These are phyloP conservation scores for Przewalskia tangutica DNA, from an alignment of 257 asterid genomes.

Conservation along the genomic window DNA sequence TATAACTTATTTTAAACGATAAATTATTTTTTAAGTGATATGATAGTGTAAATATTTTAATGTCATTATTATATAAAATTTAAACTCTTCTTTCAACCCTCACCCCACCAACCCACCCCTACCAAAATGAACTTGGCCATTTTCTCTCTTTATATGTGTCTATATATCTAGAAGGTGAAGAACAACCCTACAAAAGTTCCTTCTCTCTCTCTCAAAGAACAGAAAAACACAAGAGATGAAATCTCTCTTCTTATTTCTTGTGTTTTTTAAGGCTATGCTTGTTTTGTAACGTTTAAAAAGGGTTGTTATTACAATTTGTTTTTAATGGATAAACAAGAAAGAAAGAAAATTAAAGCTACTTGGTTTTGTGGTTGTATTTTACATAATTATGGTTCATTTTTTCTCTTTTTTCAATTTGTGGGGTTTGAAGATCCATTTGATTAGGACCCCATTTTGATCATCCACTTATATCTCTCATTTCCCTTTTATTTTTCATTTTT, in stretches of 20 bases:
- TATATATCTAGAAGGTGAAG: background rate
- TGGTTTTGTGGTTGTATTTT: background rate
- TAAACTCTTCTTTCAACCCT: background rate
- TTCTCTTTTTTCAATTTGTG: background rate
- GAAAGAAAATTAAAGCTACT: background rate
- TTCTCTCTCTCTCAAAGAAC: slow-evolving; percentile 17
- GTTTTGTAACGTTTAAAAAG: background rate
- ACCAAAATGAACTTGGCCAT: background rate
- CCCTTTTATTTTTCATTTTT: background rate
- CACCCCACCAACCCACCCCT: background rate
- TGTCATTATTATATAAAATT: background rate
- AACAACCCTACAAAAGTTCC: slow-evolving; percentile 32
- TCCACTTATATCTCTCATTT: background rate
- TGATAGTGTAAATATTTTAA: background rate
- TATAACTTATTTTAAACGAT: background rate
- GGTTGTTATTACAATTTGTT: background rate
- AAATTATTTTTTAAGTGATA: background rate
- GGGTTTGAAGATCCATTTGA: slow-evolving; percentile 7
- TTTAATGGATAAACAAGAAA: background rate
- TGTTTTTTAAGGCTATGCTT: background rate
- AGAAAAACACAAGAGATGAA: background rate
- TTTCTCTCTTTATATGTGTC: slow-evolving; percentile 8
- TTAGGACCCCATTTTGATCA: background rate
- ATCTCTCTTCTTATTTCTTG: background rate
- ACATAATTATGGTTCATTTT: background rate